These are phyloP conservation scores for Acer negundo DNA, from an alignment of 345 rosid genomes.

Conservation along the genomic window DNA sequence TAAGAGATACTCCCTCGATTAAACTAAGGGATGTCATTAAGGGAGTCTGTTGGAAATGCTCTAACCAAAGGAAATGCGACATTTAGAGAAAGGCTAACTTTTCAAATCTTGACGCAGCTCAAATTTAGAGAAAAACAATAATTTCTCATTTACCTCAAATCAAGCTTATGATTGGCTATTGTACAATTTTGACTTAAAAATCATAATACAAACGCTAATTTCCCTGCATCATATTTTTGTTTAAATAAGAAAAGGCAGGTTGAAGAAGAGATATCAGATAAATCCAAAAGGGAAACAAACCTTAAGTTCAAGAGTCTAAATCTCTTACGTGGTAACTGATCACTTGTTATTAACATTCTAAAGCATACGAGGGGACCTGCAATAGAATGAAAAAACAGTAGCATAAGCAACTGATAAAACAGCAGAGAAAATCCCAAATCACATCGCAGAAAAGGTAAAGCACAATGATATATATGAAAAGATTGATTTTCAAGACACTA, in stretches of 20 bases:
- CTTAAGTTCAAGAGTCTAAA: slow-evolving; percentile 5
- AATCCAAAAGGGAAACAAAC: slow-evolving; percentile 4
- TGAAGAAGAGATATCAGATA: neutral
- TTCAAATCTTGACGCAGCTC: neutral
- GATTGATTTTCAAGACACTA: neutral
- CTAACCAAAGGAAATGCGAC: neutral
- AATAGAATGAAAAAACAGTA: slow-evolving; percentile 14
- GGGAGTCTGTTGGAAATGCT: no score
- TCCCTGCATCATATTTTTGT: neutral
- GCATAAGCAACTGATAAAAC: neutral
- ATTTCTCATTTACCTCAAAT: neutral
- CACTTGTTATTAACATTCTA: slow-evolving; percentile 41
- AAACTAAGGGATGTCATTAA: no score
- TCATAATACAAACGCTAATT: neutral
- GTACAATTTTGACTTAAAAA: neutral
- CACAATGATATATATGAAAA: neutral
- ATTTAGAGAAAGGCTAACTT: neutral
- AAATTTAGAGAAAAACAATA: neutral
- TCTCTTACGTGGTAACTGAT: neutral
- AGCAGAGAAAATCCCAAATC: neutral
- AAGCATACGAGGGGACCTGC: slow-evolving; percentile 47
- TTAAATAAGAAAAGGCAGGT: neutral
- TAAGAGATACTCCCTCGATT: no score
- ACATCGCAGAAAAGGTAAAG: neutral
- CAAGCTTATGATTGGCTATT: neutral